Evolutionary conservation across 768 basidiomycete genomes (phyloP).

Genomic region (Collybia mongolica): DNA sequence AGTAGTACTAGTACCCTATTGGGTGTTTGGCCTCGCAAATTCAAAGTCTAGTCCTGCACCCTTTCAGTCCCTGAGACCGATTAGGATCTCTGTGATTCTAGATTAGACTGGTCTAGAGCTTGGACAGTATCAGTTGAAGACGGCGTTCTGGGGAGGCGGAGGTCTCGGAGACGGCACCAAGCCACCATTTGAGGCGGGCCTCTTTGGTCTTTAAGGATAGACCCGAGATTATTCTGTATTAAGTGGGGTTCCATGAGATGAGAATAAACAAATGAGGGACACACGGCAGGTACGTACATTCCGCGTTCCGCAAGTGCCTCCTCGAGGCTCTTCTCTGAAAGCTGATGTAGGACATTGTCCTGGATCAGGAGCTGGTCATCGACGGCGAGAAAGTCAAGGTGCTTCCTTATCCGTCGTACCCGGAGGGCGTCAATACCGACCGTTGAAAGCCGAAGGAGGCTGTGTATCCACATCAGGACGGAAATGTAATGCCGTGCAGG

Average conservation of each 20-base stretch:
- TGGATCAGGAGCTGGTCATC: slow-evolving; percentile 66
- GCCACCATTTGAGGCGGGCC: slow-evolving; percentile 62
- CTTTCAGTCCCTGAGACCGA: too few species aligned
- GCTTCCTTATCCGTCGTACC: slow-evolving; percentile 39
- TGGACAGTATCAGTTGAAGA: slow-evolving; percentile 19
- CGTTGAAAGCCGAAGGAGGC: slow-evolving; percentile 42
- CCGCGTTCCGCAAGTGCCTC: slow-evolving; percentile 77
- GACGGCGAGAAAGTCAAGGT: slow-evolving; percentile 44
- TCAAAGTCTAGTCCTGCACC: too few species aligned
- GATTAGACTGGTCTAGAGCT: slow-evolving; percentile 1
- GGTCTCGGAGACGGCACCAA: slow-evolving; percentile 42
- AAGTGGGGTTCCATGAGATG: not conserved
- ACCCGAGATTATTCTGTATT: slow-evolving; percentile 35
- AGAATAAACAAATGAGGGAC: not conserved
- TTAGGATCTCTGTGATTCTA: slow-evolving; percentile 13
- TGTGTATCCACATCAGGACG: slow-evolving; percentile 13
- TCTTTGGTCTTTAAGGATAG: slow-evolving; percentile 43
- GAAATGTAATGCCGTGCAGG: not conserved
- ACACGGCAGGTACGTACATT: slow-evolving; percentile 49
- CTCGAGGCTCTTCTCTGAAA: slow-evolving; percentile 55
- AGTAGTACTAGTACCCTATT: too few species aligned
- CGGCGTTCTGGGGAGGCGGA: slow-evolving; percentile 37
- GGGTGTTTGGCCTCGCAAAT: too few species aligned
- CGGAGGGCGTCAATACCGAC: slow-evolving; percentile 41
- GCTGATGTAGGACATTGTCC: slow-evolving; percentile 39